Evolutionary conservation across 345 rosid genomes (phyloP).

Genomic region (Euphorbia lathyris): DNA sequence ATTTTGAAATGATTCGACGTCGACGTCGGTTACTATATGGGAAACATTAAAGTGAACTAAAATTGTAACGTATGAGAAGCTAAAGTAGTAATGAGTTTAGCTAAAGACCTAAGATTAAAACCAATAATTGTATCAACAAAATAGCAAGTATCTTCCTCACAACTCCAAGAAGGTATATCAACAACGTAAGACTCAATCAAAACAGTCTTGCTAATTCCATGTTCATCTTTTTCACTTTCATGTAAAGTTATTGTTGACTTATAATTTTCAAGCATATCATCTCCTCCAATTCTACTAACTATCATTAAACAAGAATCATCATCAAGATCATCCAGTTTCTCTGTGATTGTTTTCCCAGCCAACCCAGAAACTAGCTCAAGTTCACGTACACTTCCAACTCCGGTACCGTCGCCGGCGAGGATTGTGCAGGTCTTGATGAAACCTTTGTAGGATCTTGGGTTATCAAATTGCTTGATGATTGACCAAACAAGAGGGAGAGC

Average conservation of each 20-base stretch:
- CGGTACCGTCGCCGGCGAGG: constrained; percentile 13
- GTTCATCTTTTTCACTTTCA: no score
- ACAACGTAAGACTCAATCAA: no score
- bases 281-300: constrained; percentile 17
- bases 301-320: constrained; percentile 10
- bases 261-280: constrained; percentile 16
- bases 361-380: constrained; percentile 16
- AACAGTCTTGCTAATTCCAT: no score
- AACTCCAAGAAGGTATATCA: constrained; percentile 8
- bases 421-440: constrained; percentile 10
- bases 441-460: no score
- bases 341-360: constrained; percentile 4
- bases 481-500: no score
- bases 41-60: no score
- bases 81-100: background rate
- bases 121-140: constrained; percentile 20
- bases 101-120: constrained; percentile 10
- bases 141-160: constrained; percentile 17
- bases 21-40: no score
- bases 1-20: no score
- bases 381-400: constrained; percentile 12
- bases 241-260: no score
- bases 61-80: no score
- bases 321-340: constrained; percentile 19
- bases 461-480: no score